Conservation (phyloP, 2,329 filamentous ascomycete genomes). For the Fusarium sp. region DNA sequence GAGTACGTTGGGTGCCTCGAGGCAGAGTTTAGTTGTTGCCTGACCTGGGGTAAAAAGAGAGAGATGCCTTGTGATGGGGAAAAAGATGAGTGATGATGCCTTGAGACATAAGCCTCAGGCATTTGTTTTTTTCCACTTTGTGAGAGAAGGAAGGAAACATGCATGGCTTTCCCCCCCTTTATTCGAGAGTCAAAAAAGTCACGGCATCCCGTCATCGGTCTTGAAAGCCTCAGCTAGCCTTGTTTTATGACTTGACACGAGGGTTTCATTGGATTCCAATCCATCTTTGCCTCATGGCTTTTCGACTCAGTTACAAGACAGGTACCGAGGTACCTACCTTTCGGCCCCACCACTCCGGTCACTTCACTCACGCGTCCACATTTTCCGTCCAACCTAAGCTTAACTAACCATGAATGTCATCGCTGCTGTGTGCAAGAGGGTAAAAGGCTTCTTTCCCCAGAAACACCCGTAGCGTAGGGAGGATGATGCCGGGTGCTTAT, state of each 20-base stretch:
- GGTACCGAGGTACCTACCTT: conserved; percentile 23
- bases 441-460: conserved; percentile 2
- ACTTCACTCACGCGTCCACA: conserved; percentile 21
- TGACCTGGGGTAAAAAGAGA: conserved; percentile 7
- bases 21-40: conserved; percentile 23
- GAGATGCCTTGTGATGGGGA: neutral
- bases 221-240: conserved; percentile 11
- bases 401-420: neutral
- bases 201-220: conserved; percentile 13
- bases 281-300: neutral
- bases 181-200: conserved; percentile 6
- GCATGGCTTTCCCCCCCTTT: neutral
- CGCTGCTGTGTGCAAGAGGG: neutral
- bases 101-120: conserved; percentile 6
- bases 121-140: neutral
- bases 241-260: conserved; percentile 11
- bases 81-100: neutral
- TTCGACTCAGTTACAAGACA: neutral
- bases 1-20: conserved; percentile 11
- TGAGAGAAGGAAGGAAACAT: neutral
- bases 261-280: conserved; percentile 1
- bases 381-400: conserved; percentile 7
- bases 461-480: neutral
- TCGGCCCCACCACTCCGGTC: conserved; percentile 26
- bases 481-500: neutral